Conservation (phyloP, 257 asterid species). For the Fraxinus pennsylvanica region DNA sequence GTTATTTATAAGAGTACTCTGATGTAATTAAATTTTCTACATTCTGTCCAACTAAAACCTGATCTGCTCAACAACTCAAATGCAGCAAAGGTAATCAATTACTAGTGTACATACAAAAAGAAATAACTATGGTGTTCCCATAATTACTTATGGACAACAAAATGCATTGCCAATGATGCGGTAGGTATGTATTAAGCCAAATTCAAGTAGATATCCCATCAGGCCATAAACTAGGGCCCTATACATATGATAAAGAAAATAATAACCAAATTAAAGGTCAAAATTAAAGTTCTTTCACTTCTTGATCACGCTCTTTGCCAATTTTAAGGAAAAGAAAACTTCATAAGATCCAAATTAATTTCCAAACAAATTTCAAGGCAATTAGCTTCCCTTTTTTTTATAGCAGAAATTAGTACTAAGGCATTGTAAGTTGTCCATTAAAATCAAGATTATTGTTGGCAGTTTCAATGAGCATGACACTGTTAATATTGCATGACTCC, state of each 20-base stretch:
- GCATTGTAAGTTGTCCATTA: not conserved
- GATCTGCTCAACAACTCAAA: conserved; percentile 5
- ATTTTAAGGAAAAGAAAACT: not conserved
- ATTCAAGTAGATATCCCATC: conserved; percentile 5
- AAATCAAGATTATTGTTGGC: not conserved
- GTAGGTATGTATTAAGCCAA: conserved; percentile 5
- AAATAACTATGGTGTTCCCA: not conserved
- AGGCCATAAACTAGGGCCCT: conserved; percentile 7
- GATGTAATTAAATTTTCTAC: not conserved
- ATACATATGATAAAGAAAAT: not conserved
- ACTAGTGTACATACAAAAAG: conserved; percentile 11
- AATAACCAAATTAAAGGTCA: conserved; percentile 2
- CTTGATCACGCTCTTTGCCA: not conserved
- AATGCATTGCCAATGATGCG: not conserved
- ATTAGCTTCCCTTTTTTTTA: not conserved
- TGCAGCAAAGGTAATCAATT: not conserved
- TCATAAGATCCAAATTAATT: not conserved
- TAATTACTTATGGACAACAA: not conserved
- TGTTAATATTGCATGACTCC: conserved; percentile 4
- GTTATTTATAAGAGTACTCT: not conserved
- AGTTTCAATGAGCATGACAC: conserved; percentile 7
- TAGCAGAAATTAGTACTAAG: not conserved
- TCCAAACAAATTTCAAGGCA: not conserved
- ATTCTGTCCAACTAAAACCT: not conserved
- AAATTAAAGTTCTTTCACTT: not conserved